Conservation (phyloP, 2,329 filamentous ascomycete species). For the Colletotrichum graminicola region DNA sequence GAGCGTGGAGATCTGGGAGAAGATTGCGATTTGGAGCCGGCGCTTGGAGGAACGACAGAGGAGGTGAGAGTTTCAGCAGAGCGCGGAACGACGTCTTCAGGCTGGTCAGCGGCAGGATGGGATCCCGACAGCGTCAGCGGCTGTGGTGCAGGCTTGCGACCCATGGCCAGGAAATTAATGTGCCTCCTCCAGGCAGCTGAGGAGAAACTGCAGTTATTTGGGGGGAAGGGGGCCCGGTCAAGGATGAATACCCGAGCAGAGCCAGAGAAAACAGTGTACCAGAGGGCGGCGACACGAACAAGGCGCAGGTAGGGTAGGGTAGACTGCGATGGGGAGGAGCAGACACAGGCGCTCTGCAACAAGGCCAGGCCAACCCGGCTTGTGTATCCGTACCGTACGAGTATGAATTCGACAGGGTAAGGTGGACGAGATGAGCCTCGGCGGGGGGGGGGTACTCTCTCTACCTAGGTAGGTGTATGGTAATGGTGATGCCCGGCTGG, state of each 20-base stretch:
- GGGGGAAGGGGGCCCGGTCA: slow-evolving; percentile 41
- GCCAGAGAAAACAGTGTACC: neutral
- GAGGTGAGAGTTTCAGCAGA: slow-evolving; percentile 50
- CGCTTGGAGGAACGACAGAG: slow-evolving; percentile 48
- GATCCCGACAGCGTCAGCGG: slow-evolving; percentile 65
- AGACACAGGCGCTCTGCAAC: slow-evolving; percentile 17
- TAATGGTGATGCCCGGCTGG: neutral
- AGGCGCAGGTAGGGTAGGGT: slow-evolving; percentile 18
- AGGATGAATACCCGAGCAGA: slow-evolving; percentile 15
- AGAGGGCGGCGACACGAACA: slow-evolving; percentile 21
- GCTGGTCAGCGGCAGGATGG: slow-evolving; percentile 50
- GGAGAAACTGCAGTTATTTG: slow-evolving; percentile 25
- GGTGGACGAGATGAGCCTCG: neutral
- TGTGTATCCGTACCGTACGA: slow-evolving; percentile 35
- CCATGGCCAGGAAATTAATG: slow-evolving; percentile 55
- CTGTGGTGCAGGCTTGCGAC: slow-evolving; percentile 70
- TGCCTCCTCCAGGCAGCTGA: slow-evolving; percentile 28
- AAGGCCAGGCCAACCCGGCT: slow-evolving; percentile 20
- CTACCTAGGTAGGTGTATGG: neutral
- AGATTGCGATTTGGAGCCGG: slow-evolving; percentile 55
- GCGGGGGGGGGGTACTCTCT: neutral
- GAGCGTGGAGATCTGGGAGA: slow-evolving; percentile 60
- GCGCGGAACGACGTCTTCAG: slow-evolving; percentile 47
- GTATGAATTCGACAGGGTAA: slow-evolving; percentile 31
- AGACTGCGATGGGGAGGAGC: slow-evolving; percentile 9